Evolutionary conservation across 1,139 yeast genomes (phyloP).

Genomic region (Kodamaea anthophila): DNA sequence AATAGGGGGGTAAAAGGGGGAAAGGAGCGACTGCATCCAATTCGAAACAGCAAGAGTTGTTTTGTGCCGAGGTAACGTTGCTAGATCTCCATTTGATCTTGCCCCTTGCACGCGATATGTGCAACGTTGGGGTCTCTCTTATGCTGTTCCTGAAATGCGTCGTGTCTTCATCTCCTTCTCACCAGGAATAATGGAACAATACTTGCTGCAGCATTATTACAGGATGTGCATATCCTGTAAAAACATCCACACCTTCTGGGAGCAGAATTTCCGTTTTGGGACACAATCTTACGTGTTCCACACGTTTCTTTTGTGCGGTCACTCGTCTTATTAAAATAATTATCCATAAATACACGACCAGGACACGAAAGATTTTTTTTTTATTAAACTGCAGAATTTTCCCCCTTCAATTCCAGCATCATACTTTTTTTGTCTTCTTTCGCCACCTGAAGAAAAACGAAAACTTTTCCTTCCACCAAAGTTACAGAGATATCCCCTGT

Average conservation of each 20-base stretch:
- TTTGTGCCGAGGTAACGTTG: too few species aligned
- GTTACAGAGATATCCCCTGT: constrained; percentile 7
- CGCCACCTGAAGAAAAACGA: constrained; percentile 8
- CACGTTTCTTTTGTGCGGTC: constrained; percentile 3
- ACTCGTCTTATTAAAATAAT: constrained; percentile 3
- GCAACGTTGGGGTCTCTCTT: too few species aligned
- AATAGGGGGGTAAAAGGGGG: too few species aligned
- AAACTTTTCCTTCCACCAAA: constrained; percentile 10
- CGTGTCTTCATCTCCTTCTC: too few species aligned
- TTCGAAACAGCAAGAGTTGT: too few species aligned
- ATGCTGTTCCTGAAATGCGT: too few species aligned
- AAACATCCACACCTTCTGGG: neutral
- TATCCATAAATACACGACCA: constrained; percentile 2
- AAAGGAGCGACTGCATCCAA: too few species aligned
- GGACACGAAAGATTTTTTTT: constrained; percentile 4
- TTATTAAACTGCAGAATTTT: constrained; percentile 3
- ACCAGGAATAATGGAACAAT: too few species aligned
- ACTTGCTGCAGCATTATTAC: too few species aligned
- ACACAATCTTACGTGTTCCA: neutral
- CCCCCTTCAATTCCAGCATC: constrained; percentile 4
- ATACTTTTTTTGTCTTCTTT: constrained; percentile 7
- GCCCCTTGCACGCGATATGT: too few species aligned
- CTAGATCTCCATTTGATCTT: too few species aligned
- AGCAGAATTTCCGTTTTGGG: neutral
- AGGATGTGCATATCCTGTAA: constrained; percentile 1